A percentile compares a stretch with the other conserved stretches of the same genome.
phyloP scores from a whole-genome alignment of 73 alveolate species.

The Blepharisma stoltei region DNA sequence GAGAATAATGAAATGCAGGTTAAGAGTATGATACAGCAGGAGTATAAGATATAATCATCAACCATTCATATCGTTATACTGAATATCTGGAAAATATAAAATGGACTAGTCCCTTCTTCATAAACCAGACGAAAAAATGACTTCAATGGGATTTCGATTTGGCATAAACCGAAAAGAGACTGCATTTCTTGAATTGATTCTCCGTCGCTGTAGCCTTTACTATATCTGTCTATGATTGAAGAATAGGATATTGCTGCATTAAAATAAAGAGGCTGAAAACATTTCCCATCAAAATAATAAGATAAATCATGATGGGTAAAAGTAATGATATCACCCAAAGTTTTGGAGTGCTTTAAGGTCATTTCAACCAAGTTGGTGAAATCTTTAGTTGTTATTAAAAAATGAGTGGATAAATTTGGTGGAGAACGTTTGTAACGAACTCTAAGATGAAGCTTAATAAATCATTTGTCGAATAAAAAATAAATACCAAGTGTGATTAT shows the following conservation, averaged over 20 bases:
- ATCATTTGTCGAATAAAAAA: slow-evolving; percentile 7
- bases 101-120: slow-evolving; percentile 60
- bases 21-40: not conserved
- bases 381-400: not conserved
- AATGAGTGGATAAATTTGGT: not conserved
- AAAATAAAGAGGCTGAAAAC: not conserved
- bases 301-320: slow-evolving; percentile 12
- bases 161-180: slow-evolving; percentile 7
- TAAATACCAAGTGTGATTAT: slow-evolving; percentile 10
- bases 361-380: not conserved
- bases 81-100: slow-evolving; percentile 71
- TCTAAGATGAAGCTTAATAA: not conserved
- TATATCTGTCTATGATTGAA: not conserved
- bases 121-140: not conserved
- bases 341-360: not conserved
- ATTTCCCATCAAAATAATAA: not conserved
- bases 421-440: slow-evolving; percentile 1
- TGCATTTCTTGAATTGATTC: not conserved
- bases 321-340: not conserved
- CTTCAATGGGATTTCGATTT: not conserved
- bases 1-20: not conserved
- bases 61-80: slow-evolving; percentile 74
- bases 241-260: not conserved
- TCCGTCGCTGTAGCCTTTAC: not conserved
- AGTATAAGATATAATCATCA: slow-evolving; percentile 62